These are phyloP conservation scores for Alternaria panax DNA, from an alignment of 2,329 filamentous ascomycete species.

Conservation along the genomic window DNA sequence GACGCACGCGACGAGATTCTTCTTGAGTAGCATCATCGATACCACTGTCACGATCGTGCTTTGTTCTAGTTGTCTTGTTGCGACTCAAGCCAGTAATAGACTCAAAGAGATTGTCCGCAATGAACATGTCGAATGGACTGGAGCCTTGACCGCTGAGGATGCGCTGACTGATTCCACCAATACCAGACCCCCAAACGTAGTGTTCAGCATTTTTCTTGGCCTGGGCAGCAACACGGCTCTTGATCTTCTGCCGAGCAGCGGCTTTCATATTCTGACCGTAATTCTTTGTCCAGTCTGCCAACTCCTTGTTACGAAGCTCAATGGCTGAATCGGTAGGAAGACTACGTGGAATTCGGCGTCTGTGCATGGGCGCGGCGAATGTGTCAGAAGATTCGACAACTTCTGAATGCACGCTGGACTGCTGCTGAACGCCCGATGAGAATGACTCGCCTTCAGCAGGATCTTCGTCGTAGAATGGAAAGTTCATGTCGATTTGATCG, in stretches of 20 bases:
- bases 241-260: constrained; percentile 54
- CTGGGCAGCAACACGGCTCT: constrained; percentile 51
- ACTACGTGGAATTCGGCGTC: constrained; percentile 47
- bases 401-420: constrained; percentile 25
- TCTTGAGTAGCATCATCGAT: constrained; percentile 45
- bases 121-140: constrained; percentile 64
- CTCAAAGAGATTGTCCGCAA: constrained; percentile 62
- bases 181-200: constrained; percentile 66
- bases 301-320: constrained; percentile 63
- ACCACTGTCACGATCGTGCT: constrained; percentile 46
- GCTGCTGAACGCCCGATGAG: constrained; percentile 22
- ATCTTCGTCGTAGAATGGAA: constrained; percentile 46
- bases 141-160: constrained; percentile 44
- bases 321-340: constrained; percentile 59
- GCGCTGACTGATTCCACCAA: constrained; percentile 58
- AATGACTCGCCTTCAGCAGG: constrained; percentile 42
- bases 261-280: constrained; percentile 68
- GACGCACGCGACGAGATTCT: constrained; percentile 45
- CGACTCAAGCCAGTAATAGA: constrained; percentile 54
- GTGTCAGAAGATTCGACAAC: constrained; percentile 46
- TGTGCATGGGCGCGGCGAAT: constrained; percentile 53
- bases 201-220: constrained; percentile 70
- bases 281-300: constrained; percentile 64
- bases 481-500: constrained; percentile 39
- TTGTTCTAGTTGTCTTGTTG: constrained; percentile 29